phyloP scores from a whole-genome alignment of 2,329 filamentous ascomycete species.

The Phyllosticta citribraziliensis region DNA sequence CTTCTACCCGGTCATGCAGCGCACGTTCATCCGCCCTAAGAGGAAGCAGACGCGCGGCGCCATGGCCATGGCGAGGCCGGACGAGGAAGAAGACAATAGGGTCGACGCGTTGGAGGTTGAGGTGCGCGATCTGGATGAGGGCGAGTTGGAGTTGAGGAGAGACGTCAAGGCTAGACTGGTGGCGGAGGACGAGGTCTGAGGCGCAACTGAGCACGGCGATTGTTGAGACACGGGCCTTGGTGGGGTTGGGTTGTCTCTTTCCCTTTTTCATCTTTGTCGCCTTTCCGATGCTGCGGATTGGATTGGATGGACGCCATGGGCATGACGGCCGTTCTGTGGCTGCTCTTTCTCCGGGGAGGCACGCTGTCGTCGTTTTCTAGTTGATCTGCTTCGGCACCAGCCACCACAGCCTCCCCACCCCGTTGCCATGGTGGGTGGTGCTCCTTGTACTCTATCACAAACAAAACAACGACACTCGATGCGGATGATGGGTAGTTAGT shows the following conservation, averaged over 20 bases:
- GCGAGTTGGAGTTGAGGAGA: constrained; percentile 31
- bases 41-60: constrained; percentile 36
- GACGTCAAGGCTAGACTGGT: constrained; percentile 5
- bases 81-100: constrained; percentile 34
- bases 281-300: too few species aligned
- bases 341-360: too few species aligned
- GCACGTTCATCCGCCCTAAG: constrained; percentile 42
- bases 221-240: not conserved
- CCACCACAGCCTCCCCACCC: too few species aligned
- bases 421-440: too few species aligned
- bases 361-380: too few species aligned
- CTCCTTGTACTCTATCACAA: too few species aligned
- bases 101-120: constrained; percentile 44
- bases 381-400: too few species aligned
- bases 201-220: too few species aligned
- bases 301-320: too few species aligned
- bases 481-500: too few species aligned
- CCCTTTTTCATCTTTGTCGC: not conserved
- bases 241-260: not conserved
- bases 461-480: too few species aligned
- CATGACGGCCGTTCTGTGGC: too few species aligned
- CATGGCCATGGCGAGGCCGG: constrained; percentile 30
- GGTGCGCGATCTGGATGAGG: constrained; percentile 41
- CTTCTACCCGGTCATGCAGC: constrained; percentile 51
- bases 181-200: not conserved